Conservation (phyloP, 2,329 filamentous ascomycete genomes). For the Fonsecaea monophora region DNA sequence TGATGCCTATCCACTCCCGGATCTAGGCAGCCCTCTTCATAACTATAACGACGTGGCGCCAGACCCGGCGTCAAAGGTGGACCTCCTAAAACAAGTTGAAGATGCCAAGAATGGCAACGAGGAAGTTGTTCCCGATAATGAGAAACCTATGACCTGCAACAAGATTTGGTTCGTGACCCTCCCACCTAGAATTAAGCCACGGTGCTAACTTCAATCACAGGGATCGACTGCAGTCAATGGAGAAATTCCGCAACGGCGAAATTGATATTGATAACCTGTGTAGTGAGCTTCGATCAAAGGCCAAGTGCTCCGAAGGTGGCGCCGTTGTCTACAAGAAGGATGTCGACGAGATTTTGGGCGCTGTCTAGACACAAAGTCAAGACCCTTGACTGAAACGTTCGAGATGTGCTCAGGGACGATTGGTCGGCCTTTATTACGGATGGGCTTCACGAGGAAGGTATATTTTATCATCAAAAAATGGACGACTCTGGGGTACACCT, state of each 20-base stretch:
- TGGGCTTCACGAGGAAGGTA: constrained; percentile 16
- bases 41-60: constrained; percentile 50
- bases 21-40: constrained; percentile 83
- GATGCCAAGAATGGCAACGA: constrained; percentile 72
- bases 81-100: constrained; percentile 79
- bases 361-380: constrained; percentile 12
- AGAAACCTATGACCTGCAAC: constrained; percentile 78
- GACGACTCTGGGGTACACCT: constrained; percentile 17
- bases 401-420: background rate
- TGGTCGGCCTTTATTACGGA: constrained; percentile 17
- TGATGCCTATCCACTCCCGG: constrained; percentile 77
- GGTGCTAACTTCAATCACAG: constrained; percentile 62
- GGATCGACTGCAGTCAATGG: constrained; percentile 87
- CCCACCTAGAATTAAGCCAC: background rate
- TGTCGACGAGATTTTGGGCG: constrained; percentile 76
- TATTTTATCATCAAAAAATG: constrained; percentile 30
- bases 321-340: constrained; percentile 89
- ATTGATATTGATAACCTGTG: constrained; percentile 94
- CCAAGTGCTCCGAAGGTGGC: constrained; percentile 87
- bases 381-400: background rate
- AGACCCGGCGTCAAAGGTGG: constrained; percentile 64
- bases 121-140: constrained; percentile 69
- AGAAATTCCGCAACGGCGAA: constrained; percentile 86
- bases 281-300: constrained; percentile 91
- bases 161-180: constrained; percentile 80